Evolutionary conservation across 2,329 filamentous ascomycete species (phyloP).

Genomic region (Leptographium wingfieldii): DNA sequence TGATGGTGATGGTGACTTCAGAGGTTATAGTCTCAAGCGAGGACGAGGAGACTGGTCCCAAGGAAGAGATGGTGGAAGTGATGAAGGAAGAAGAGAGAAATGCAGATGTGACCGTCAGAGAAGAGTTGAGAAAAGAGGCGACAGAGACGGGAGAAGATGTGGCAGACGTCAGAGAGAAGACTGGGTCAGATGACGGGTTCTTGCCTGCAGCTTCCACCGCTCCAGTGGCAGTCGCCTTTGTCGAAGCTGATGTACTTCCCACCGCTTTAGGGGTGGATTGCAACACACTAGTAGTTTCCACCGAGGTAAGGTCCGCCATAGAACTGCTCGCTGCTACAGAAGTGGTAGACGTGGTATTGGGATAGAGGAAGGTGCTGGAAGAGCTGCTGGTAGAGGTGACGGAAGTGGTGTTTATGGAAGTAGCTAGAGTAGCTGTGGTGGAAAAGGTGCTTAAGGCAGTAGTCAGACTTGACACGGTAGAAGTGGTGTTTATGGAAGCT

Average conservation of each 20-base stretch:
- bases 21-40: background rate
- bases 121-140: too few relatives aligned
- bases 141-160: background rate
- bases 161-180: background rate
- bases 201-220: too few relatives aligned
- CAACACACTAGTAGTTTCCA: too few relatives aligned
- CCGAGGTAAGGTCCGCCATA: too few relatives aligned
- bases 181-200: too few relatives aligned
- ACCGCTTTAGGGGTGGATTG: too few relatives aligned
- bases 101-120: background rate
- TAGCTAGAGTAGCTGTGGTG: background rate
- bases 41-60: background rate
- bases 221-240: too few relatives aligned
- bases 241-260: too few relatives aligned
- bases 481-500: background rate
- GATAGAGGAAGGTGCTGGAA: background rate
- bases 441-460: background rate
- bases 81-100: background rate
- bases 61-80: background rate
- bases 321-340: too few relatives aligned
- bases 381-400: background rate
- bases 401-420: background rate
- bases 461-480: too few relatives aligned
- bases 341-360: too few relatives aligned
- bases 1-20: background rate